Conservation (phyloP, 1,284 basidiomycete genomes). For the Phaffia rhodozyma region DNA sequence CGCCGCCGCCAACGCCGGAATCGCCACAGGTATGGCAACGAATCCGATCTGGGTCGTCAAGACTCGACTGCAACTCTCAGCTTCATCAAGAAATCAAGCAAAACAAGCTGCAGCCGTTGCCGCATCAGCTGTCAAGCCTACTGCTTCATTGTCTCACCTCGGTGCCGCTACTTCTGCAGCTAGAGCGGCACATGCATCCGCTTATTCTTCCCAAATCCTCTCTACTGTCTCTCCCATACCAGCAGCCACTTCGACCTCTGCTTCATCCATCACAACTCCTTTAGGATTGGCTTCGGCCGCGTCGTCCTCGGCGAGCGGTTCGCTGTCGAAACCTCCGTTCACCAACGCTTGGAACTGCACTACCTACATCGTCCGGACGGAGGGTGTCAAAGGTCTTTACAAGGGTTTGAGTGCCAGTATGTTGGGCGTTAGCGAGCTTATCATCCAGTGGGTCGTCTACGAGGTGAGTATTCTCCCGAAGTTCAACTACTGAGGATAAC, state of each 20-base stretch:
- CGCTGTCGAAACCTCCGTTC: conserved; percentile 28
- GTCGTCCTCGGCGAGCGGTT: conserved; percentile 19
- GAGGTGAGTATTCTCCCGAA: conserved; percentile 40
- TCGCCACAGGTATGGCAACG: conserved; percentile 77
- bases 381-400: conserved; percentile 83
- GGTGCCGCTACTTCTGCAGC: conserved; percentile 16
- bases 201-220: conserved; percentile 13
- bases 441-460: conserved; percentile 97
- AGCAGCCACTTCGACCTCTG: background rate
- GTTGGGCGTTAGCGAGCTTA: conserved; percentile 89
- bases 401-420: conserved; percentile 90
- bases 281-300: conserved; percentile 18
- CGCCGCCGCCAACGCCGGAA: conserved; percentile 74
- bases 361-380: conserved; percentile 58
- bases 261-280: conserved; percentile 26
- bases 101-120: conserved; percentile 13
- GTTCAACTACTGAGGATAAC: too few relatives aligned
- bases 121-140: conserved; percentile 20
- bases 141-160: conserved; percentile 17
- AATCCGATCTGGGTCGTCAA: conserved; percentile 99
- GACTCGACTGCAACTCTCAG: conserved; percentile 70
- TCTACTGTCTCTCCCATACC: conserved; percentile 9
- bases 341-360: conserved; percentile 54
- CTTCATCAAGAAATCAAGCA: conserved; percentile 23
- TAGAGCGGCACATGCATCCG: conserved; percentile 14